A percentile compares a stretch with the other conserved stretches of the same genome.
phyloP scores from a whole-genome alignment of 2,329 filamentous ascomycete species.

The Penicillium concentricum region DNA sequence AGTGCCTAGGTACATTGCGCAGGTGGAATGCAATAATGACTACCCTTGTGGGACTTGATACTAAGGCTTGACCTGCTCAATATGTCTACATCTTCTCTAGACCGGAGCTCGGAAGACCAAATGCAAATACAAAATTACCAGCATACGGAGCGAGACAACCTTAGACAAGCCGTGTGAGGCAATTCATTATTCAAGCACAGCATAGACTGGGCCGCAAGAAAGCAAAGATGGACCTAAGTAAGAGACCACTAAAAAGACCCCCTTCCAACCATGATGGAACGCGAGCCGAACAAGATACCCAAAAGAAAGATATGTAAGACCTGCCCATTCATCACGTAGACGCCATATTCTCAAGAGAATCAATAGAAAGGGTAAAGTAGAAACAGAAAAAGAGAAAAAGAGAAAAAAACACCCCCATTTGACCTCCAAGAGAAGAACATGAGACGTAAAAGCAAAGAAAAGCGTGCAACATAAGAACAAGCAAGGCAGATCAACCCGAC shows the following conservation, averaged over 20 bases:
- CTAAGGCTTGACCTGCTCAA: neutral
- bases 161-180: neutral
- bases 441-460: neutral
- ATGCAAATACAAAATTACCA: neutral
- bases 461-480: neutral
- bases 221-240: neutral
- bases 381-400: neutral
- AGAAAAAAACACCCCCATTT: neutral
- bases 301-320: constrained; percentile 4
- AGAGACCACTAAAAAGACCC: neutral
- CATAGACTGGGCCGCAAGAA: neutral
- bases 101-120: neutral
- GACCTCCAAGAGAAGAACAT: neutral
- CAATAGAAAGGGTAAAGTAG: constrained; percentile 1
- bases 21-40: neutral
- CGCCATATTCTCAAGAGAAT: constrained; percentile 6
- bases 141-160: neutral
- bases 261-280: neutral
- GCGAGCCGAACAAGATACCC: neutral
- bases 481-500: neutral
- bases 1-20: neutral
- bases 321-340: constrained; percentile 4
- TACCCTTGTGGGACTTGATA: neutral
- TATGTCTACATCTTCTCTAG: neutral
- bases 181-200: constrained; percentile 4